These are phyloP conservation scores for Ceratonia siliqua DNA, from an alignment of 306 rosid genomes.

Conservation along the genomic window DNA sequence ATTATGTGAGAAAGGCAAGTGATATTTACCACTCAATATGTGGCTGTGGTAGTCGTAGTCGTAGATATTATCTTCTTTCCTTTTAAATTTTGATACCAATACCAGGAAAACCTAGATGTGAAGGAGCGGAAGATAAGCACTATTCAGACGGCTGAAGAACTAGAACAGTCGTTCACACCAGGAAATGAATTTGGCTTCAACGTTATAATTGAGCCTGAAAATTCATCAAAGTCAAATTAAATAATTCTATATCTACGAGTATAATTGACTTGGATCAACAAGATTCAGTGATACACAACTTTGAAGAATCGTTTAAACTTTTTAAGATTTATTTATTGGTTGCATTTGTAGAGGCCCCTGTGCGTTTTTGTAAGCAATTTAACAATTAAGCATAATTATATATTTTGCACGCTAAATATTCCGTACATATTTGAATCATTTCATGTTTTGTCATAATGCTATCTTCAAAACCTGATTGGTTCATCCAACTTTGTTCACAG, in stretches of 20 bases:
- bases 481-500: neutral
- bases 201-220: slow-evolving; percentile 63
- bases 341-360: too few species aligned
- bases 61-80: neutral
- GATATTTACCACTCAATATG: neutral
- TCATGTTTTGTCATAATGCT: neutral
- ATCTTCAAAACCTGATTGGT: neutral
- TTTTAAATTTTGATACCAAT: slow-evolving; percentile 2
- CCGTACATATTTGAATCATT: neutral
- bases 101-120: slow-evolving; percentile 75
- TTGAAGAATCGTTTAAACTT: neutral
- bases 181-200: slow-evolving; percentile 73
- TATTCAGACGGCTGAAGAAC: slow-evolving; percentile 64
- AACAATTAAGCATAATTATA: neutral
- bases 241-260: neutral
- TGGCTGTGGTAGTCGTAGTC: slow-evolving; percentile 9
- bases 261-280: too few species aligned
- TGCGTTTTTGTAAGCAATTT: neutral
- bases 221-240: slow-evolving; percentile 30
- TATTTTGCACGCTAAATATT: neutral
- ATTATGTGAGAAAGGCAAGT: slow-evolving; percentile 67
- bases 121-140: slow-evolving; percentile 76
- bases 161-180: slow-evolving; percentile 54
- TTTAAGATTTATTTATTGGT: too few species aligned
- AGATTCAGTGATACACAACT: neutral